Conservation (phyloP, 2,329 filamentous ascomycete genomes). For the Colletotrichum agaves region DNA sequence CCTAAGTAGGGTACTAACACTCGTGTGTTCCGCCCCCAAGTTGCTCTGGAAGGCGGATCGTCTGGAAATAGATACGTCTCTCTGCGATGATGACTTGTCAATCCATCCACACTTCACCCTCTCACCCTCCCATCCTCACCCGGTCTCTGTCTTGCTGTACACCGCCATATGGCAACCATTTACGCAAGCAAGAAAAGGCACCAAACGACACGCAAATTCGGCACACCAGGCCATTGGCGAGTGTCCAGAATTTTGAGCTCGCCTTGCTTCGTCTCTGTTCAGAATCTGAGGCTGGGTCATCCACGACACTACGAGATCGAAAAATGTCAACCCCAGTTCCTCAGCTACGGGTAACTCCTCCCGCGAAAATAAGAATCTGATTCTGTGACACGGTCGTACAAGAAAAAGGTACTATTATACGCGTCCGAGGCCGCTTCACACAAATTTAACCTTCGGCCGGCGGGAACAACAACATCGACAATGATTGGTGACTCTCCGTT, state of each 20-base stretch:
- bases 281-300: slow-evolving; percentile 2
- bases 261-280: not conserved
- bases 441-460: slow-evolving; percentile 33
- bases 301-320: slow-evolving; percentile 12
- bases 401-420: slow-evolving; percentile 28
- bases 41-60: not conserved
- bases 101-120: slow-evolving; percentile 17
- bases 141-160: slow-evolving; percentile 10
- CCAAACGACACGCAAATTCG: not conserved
- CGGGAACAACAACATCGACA: slow-evolving; percentile 35
- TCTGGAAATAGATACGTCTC: not conserved
- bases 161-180: slow-evolving; percentile 26
- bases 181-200: not conserved
- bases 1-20: no score
- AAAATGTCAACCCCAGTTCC: slow-evolving; percentile 9
- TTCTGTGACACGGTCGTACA: slow-evolving; percentile 27
- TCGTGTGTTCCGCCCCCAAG: slow-evolving; percentile 18
- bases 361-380: slow-evolving; percentile 25
- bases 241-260: slow-evolving; percentile 5
- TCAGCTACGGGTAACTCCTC: slow-evolving; percentile 2
- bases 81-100: slow-evolving; percentile 34
- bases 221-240: not conserved
- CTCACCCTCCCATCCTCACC: slow-evolving; percentile 18
- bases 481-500: slow-evolving; percentile 39
- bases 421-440: slow-evolving; percentile 36